Conservation (phyloP, 2,329 filamentous ascomycete species). For the Diplodia seriata region DNA sequence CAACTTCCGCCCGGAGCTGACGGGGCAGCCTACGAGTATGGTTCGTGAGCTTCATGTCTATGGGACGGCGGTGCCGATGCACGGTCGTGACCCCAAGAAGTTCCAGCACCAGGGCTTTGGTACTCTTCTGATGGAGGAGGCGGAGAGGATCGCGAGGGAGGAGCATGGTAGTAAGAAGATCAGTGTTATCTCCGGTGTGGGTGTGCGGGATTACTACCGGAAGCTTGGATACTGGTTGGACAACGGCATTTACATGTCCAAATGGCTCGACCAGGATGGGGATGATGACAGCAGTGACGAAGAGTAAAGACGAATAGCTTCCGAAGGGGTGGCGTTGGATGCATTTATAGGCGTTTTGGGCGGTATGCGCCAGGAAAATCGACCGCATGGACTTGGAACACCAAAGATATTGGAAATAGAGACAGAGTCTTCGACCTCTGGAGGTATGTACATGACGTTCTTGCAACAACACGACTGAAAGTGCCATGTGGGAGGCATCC, state of each 20-base stretch:
- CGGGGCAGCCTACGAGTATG: constrained; percentile 84
- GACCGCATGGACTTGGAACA: neutral
- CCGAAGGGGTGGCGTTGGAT: neutral
- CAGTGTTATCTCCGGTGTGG: constrained; percentile 96
- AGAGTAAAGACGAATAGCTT: neutral
- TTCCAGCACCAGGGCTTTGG: constrained; percentile 99
- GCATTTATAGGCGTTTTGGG: constrained; percentile 9
- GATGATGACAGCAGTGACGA: constrained; percentile 29
- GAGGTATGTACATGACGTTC: neutral
- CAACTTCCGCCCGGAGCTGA: constrained; percentile 89
- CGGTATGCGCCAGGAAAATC: neutral
- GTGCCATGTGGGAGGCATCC: neutral
- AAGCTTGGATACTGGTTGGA: constrained; percentile 78
- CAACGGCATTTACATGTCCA: constrained; percentile 69
- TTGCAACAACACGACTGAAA: neutral
- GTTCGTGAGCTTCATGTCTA: constrained; percentile 97
- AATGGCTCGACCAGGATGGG: constrained; percentile 40
- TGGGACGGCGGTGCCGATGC: constrained; percentile 94
- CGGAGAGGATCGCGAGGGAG: constrained; percentile 90
- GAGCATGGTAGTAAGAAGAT: constrained; percentile 96
- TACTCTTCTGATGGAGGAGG: constrained; percentile 96
- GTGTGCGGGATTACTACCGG: constrained; percentile 92
- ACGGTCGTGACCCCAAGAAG: constrained; percentile 92
- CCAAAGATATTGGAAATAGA: constrained; percentile 3
- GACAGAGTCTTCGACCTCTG: neutral